Base-by-base conservation (phyloP, 2,329 filamentous ascomycete genomes). In the Diplodia seriata region DNA sequence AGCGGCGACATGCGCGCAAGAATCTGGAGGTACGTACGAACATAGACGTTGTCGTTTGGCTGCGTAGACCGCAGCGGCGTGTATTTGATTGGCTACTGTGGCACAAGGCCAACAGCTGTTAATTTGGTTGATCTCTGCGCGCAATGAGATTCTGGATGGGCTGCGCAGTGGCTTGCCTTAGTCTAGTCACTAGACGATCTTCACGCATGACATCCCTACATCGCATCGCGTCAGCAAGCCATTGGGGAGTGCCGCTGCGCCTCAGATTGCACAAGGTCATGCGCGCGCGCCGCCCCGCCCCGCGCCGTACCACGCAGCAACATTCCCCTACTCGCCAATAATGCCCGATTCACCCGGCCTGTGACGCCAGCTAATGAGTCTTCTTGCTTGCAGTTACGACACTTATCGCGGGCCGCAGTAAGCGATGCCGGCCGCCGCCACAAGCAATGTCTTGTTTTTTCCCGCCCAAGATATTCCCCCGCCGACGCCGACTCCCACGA, bases 1-100 rank as follows among this genome's bases (percentile, higher is more conserved):
- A 97, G 94, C 73, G 95, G 95, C 74, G 95, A 99, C 78, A 97
- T 97, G 92, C 91, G 94, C 78, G 95, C 95, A 66, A 90, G 95
- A 76, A 98, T 99, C 82, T 99, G 95, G 95, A 93, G 91, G 74
- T 97, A 91, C 72, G 73, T 74, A 54, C 54, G 26, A 26, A 8
- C 38, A 47, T 62, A 26, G 31, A 54, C 11, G 3, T 47, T 26
- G 36, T 20, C 38, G 14, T 51, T 56, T 40, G 12, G 23, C 23
- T 26, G 2, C 23, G 23, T 26, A 26, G 23, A 26, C 12, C 23
- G 53, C 33, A n/a, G 38, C 23, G 43, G 33, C 36, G 3, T 66
- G 11, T 33, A 26, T 23, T 20, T 9, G 18, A 23, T 33, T 18
- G 40, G 15, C 18, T 49, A 33, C 33, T 63, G 33, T 61, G 53